Evolutionary conservation across 1,284 basidiomycete species (phyloP), one percentile per base, ranked within the genome.

Genomic region (Puccinia hordei): DNA sequence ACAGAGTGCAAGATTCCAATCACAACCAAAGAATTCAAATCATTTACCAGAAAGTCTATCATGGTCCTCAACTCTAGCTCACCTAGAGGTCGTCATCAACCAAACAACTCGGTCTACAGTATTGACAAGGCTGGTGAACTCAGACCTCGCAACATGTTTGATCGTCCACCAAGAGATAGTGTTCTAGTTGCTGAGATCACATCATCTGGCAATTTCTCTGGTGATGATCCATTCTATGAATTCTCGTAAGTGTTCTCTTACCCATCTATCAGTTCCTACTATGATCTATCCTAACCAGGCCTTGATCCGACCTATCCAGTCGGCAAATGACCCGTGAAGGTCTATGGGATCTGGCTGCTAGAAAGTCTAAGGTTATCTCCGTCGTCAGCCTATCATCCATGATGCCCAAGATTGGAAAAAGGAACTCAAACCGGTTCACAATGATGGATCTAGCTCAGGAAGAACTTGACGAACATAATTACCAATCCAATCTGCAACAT

Each of bases 41-140:
- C 77, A 17, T 80, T 80, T n/a, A 80, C 77, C 10, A 55, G 77
- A 10, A 69, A 80, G 61, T 80, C 77, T 49, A 80, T 80, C 57
- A 80, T 80, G 51, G 33, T 71, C 24, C 46, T 80, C 12, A 80
- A 80, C 30, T 63, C 77, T 1, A 61, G 9, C 53, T 63, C 68
- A 15, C 46, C 74, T 49, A 4, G 38, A 66, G 41, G n/a, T 19
- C 63, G 41, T 35, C 38, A 66, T 27, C 51, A 24, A 10, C 30
- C 24, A 44, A 41, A 15, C 38, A 55, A 30, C 22, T 49, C 49
- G 10, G 27, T 33, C 19, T 80, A 61, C 27, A 33, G 57, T 41
- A 27, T 80, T 27, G 55, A 53, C 24, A 57, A 35, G 2, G 51
- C 77, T 38, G 77, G 69, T 38, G 38, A 59, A 10, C 51, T 72